Evolutionary conservation across 164 flowering plant genomes (phyloP).

Genomic region (Litsea cubeba): DNA sequence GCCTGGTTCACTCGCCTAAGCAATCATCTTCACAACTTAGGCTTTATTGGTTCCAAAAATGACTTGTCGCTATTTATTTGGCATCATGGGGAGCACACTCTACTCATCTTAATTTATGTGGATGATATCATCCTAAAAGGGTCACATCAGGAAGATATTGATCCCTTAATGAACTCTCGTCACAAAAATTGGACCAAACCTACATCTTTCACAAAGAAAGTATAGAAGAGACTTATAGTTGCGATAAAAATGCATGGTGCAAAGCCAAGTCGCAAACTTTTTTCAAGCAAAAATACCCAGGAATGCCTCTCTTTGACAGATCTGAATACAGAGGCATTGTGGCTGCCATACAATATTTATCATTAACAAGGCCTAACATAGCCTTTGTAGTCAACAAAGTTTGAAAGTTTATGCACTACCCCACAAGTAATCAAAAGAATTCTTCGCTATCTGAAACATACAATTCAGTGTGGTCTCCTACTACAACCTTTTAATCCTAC

Average conservation of each 20-base stretch:
- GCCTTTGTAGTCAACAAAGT: too few species aligned
- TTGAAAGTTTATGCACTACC: background rate
- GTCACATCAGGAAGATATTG: background rate
- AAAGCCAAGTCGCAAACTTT: background rate
- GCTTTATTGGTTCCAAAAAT: background rate
- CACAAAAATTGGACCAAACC: background rate
- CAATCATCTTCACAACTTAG: background rate
- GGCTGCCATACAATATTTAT: too few species aligned
- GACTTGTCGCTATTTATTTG: background rate
- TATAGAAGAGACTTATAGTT: too few species aligned
- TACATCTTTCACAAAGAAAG: background rate
- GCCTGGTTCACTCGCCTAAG: background rate
- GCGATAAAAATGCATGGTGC: background rate
- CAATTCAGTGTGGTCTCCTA: background rate
- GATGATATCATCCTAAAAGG: background rate
- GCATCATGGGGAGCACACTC: background rate
- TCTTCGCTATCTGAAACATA: background rate
- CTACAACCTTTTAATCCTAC: background rate
- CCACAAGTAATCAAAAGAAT: background rate
- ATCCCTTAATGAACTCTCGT: background rate
- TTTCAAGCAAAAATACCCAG: background rate
- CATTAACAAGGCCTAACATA: too few species aligned
- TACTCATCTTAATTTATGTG: background rate
- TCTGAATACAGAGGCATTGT: too few species aligned
- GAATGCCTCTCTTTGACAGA: too few species aligned